Percentiles rank a stretch among this genome's conserved stretches.
Conservation (phyloP, 148 eudicot species). For the Rhododendron mucronatum region DNA sequence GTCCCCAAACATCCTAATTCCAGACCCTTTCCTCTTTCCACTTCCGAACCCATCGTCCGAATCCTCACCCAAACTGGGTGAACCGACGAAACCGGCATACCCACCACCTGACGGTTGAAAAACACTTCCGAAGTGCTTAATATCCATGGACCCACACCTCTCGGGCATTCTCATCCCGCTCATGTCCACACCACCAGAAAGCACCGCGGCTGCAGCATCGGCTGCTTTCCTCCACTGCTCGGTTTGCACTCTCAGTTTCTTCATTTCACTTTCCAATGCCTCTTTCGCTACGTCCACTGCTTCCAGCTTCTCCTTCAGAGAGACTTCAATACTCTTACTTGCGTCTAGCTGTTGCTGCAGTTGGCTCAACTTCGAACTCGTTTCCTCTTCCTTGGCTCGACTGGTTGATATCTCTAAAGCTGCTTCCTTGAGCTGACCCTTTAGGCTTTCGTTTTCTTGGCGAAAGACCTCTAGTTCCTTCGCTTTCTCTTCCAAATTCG, state of each 20-base stretch:
- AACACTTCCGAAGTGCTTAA: conserved; percentile 41
- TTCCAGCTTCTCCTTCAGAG: conserved; percentile 43
- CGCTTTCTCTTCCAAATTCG: conserved; percentile 46
- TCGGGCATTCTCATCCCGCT: conserved; percentile 48
- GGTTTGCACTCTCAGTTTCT: conserved; percentile 74
- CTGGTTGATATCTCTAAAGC: conserved; percentile 25
- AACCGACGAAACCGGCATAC: conserved; percentile 40
- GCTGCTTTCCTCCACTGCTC: conserved; percentile 99
- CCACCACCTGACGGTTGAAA: conserved; percentile 36
- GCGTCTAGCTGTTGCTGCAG: conserved; percentile 38
- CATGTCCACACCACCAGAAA: conserved; percentile 51
- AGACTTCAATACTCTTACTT: conserved; percentile 27
- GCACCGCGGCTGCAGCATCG: conserved; percentile 78
- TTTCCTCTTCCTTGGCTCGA: conserved; percentile 39
- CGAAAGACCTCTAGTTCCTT: conserved; percentile 29
- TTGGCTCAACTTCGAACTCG: conserved; percentile 25
- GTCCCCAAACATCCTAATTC: conserved; percentile 83
- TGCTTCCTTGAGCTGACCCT: conserved; percentile 45
- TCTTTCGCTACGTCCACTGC: conserved; percentile 42
- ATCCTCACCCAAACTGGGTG: conserved; percentile 51
- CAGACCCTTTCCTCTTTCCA: conserved; percentile 67
- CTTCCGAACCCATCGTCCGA: conserved; percentile 49
- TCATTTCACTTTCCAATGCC: conserved; percentile 74
- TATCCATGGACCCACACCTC: conserved; percentile 81
- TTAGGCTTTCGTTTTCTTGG: conserved; percentile 48